Evolutionary conservation across 1,284 basidiomycete genomes (phyloP).

Genomic region (Volvariella volvacea): DNA sequence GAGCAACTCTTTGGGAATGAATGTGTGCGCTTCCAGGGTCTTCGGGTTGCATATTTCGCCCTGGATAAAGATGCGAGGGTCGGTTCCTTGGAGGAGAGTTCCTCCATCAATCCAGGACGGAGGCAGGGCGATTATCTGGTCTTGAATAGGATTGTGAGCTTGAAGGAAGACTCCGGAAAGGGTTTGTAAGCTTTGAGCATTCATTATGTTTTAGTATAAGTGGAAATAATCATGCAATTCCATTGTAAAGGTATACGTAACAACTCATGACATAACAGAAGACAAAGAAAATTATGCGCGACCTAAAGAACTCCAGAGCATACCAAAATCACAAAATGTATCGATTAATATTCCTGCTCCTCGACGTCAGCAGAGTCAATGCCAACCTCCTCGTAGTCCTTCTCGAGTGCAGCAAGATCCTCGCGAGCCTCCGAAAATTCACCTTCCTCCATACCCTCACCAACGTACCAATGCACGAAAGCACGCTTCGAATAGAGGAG

Average conservation of each 20-base stretch:
- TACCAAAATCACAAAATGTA: constrained; percentile 12
- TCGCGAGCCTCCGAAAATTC: constrained; percentile 98
- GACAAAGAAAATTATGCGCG: constrained; percentile 15
- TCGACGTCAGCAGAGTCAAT: constrained; percentile 84
- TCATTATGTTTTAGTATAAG: background rate
- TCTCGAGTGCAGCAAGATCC: constrained; percentile 95
- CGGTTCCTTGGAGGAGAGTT: constrained; percentile 52
- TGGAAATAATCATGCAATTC: constrained; percentile 12
- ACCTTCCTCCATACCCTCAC: constrained; percentile 99
- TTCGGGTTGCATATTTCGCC: constrained; percentile 94
- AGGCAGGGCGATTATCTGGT: constrained; percentile 74
- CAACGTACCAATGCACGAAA: constrained; percentile 93
- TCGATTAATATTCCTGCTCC: constrained; percentile 67
- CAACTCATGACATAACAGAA: constrained; percentile 18
- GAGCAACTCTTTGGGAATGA: constrained; percentile 89
- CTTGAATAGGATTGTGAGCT: constrained; percentile 88
- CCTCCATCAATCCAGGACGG: constrained; percentile 33
- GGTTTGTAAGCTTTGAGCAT: constrained; percentile 17
- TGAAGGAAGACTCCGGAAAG: constrained; percentile 97
- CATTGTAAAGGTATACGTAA: constrained; percentile 26
- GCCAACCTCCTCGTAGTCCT: constrained; percentile 95
- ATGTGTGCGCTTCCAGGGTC: constrained; percentile 93
- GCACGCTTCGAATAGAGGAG: constrained; percentile 89
- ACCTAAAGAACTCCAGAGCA: constrained; percentile 13
- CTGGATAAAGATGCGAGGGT: constrained; percentile 82